Evolutionary conservation across 169 alveolate species (phyloP), one percentile per base, ranked within the genome.

Genomic region (Pseudocohnilembus persalinus): DNA sequence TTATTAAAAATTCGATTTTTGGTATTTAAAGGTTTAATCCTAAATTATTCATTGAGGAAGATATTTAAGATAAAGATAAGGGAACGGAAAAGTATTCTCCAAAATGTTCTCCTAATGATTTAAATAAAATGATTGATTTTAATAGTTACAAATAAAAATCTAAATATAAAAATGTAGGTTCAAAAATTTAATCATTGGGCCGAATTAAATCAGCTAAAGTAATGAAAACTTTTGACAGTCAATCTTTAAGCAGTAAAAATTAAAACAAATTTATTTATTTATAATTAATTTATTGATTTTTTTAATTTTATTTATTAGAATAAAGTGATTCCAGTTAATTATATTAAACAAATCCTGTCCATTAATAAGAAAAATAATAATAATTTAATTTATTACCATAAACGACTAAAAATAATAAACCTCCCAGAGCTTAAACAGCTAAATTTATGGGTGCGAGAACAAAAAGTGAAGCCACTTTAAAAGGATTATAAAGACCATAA

Each of bases 21-120:
- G 4, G 20, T 49, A 11, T 49, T 49, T 49, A 49, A 49, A 49
- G 68, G 68, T 92, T 92, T 82, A 93, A 92, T 81, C 90, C 90
- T 27, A 6, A 73, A 28, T 86, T 73, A 31, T 86, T 86, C 29
- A 75, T 77, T 74, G 65, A 73, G 65, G 78, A 86, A 34, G 82
- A 86, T n/a, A 35, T 77, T n/a, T 77, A 80, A 76, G 82, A 86
- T 74, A 87, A 86, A 76, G 63, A 86, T 29, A 81, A 86, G 32
- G 90, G 83, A 80, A 86, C 83, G 6, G 90, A 86, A 76, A 83
- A 83, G 26, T 86, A 86, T 68, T 86, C 90, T 80, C 90, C 90
- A 0, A 86, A 86, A 32, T 86, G 90, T 76, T 79, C 90, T 27
- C 68, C 74, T 30, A 78, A 76, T 31, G 90, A 86, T 79, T 64